Conservation (phyloP, 345 rosid species). For the Geranium rotundifolium region DNA sequence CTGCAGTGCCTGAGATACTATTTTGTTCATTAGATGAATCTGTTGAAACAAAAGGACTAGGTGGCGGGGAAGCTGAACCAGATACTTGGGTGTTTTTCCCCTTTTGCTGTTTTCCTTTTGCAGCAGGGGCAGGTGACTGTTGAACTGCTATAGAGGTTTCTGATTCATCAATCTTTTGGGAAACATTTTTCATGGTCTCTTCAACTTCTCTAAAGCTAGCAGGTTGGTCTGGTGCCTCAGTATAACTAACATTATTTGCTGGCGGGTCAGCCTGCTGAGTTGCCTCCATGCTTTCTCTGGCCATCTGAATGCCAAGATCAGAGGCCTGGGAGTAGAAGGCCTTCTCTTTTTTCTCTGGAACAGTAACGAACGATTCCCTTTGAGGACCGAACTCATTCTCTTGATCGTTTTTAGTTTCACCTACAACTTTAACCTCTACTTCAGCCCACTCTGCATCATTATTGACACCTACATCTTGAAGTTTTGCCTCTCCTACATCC, state of each 20-base stretch:
- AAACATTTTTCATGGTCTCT: constrained; percentile 22
- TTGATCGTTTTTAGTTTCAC: constrained; percentile 28
- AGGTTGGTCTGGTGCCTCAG: constrained; percentile 22
- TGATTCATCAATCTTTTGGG: constrained; percentile 27
- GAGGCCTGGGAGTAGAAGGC: constrained; percentile 58
- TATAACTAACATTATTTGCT: constrained; percentile 14
- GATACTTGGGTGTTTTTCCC: constrained; percentile 42
- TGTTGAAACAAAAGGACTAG: constrained; percentile 42
- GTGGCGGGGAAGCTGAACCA: constrained; percentile 34
- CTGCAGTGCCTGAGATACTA: constrained; percentile 27
- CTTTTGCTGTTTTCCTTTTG: constrained; percentile 44
- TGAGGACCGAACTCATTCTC: constrained; percentile 23
- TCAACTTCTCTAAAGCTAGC: constrained; percentile 17
- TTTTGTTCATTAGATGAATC: constrained; percentile 42
- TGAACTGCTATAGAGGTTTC: constrained; percentile 17
- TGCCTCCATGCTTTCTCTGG: constrained; percentile 37
- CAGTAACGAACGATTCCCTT: neutral
- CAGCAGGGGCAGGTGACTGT: constrained; percentile 21
- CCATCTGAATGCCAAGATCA: constrained; percentile 50
- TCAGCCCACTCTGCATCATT: constrained; percentile 29
- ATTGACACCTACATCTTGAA: constrained; percentile 32
- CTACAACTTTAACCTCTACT: constrained; percentile 46
- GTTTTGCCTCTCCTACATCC: constrained; percentile 26
- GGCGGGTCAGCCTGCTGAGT: constrained; percentile 13
- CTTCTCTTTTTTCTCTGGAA: constrained; percentile 41